Evolutionary conservation across 2,329 filamentous ascomycete genomes (phyloP).

Genomic region (Blastomyces emzantsi): DNA sequence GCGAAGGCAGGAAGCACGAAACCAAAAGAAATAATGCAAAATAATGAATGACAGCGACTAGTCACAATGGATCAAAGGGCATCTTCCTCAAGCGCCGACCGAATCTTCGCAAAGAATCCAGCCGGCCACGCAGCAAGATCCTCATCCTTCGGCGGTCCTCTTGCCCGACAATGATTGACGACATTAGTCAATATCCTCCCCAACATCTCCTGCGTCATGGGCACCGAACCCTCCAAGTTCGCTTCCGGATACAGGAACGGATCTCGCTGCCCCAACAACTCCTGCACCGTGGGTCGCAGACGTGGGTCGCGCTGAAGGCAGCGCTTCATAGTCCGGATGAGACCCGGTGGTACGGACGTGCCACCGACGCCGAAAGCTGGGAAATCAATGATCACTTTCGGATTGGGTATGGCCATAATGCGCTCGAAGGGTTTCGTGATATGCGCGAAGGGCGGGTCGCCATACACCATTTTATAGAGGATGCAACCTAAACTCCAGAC

Average conservation of each 20-base stretch:
- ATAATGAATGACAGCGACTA: neutral
- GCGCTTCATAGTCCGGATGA: conserved; percentile 47
- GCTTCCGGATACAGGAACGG: conserved; percentile 51
- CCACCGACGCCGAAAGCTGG: conserved; percentile 40
- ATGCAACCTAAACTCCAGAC: conserved; percentile 97
- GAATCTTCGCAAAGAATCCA: conserved; percentile 41
- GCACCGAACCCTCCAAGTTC: conserved; percentile 38
- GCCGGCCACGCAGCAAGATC: conserved; percentile 44
- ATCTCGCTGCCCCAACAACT: conserved; percentile 48
- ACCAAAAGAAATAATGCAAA: neutral
- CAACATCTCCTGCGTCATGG: conserved; percentile 50
- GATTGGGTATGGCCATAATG: conserved; percentile 51
- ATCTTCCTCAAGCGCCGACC: conserved; percentile 38
- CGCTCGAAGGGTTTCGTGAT: conserved; percentile 79
- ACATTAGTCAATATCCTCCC: conserved; percentile 52
- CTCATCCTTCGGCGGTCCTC: conserved; percentile 47
- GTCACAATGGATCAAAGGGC: conserved; percentile 20
- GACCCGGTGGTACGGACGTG: conserved; percentile 44
- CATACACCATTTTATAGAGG: conserved; percentile 95
- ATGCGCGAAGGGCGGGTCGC: conserved; percentile 89
- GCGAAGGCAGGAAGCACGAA: neutral
- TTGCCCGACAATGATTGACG: conserved; percentile 50
- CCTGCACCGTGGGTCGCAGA: conserved; percentile 47
- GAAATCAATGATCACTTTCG: conserved; percentile 41
- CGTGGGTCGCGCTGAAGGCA: conserved; percentile 52